Base-by-base conservation (phyloP, 768 basidiomycete genomes). In the Hericium alpestre region DNA sequence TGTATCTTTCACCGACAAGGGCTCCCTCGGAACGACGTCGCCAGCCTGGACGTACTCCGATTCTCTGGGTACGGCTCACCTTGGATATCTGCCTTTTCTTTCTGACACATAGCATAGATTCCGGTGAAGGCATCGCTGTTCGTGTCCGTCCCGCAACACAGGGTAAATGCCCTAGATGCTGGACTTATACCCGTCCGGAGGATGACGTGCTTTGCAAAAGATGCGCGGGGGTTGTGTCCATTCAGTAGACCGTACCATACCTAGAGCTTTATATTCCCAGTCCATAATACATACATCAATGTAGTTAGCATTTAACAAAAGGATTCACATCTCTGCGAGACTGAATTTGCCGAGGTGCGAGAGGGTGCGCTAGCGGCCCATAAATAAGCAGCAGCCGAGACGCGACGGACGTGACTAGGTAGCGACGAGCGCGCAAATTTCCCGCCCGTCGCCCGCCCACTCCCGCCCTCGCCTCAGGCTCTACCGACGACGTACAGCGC, bases 91-190 rank as follows among this genome's bases (percentile, higher is more conserved):
- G 10, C 15, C 18, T 16, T 13, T 16, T 32, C 15, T 38, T 49
- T 39, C 50, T 38, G 20, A 38, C n/a, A 65, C 15, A 41, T 11
- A 32, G 5, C 27, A 32, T 55, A 65, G 68, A 55, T 50, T 56
- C 57, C n/a, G 61, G 63, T 2, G 62, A 64, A 20, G 54, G 59
- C 12, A 57, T 84, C 2, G 71, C 69, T 0, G 70, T 91, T 54
- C 76, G 78, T 13, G 73, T 89, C n/a, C 74, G 76, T 16, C 86
- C 89, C 15, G 80, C 90, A 11, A 71, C 69, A 4, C 59, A 70
- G 53, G 65, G 73, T 20, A 94, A 95, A 68, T 98, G 95, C 67
- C 90, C 93, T 22, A 80, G 94, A 15, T 98, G 95, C 69, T 96
- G 94, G 93, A 86, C 82, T 6, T 86, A 78, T 66, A 84, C 82